These are phyloP conservation scores for Plasmodium inui DNA, from an alignment of 169 alveolate species.

Conservation along the genomic window DNA sequence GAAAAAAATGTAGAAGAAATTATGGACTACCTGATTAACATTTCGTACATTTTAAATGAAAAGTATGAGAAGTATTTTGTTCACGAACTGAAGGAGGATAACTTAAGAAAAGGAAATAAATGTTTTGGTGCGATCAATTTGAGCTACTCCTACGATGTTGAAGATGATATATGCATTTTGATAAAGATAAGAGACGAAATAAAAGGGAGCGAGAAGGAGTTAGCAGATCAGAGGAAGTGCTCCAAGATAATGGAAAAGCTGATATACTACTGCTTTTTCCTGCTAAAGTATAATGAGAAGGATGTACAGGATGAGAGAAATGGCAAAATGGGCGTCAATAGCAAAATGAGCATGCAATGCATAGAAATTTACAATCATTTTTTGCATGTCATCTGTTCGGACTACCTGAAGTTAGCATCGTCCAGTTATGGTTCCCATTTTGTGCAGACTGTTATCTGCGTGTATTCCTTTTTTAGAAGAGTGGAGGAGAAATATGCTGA, in stretches of 20 bases:
- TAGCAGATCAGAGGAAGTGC: constrained; percentile 19
- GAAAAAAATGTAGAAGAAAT: constrained; percentile 30
- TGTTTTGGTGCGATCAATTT: constrained; percentile 29
- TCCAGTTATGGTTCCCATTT: constrained; percentile 60
- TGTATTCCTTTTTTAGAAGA: constrained; percentile 45
- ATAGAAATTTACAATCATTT: constrained; percentile 46
- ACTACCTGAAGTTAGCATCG: constrained; percentile 17
- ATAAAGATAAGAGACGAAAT: constrained; percentile 51
- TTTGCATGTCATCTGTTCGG: background rate
- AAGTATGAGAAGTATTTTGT: constrained; percentile 74
- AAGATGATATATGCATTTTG: constrained; percentile 70
- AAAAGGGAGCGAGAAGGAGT: constrained; percentile 24
- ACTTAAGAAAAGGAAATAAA: constrained; percentile 55
- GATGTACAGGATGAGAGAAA: constrained; percentile 1
- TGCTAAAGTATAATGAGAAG: constrained; percentile 60
- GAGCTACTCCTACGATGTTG: constrained; percentile 22
- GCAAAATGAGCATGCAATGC: constrained; percentile 59
- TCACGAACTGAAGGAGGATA: constrained; percentile 64
- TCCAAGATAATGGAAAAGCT: constrained; percentile 64
- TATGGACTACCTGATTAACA: constrained; percentile 39
- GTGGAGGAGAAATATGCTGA: constrained; percentile 58
- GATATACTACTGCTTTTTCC: constrained; percentile 60
- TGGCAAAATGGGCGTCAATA: background rate
- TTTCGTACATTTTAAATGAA: constrained; percentile 68
- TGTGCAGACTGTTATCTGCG: constrained; percentile 44